Conservation (phyloP, 345 rosid genomes). For the Eutrema yunnanense region DNA sequence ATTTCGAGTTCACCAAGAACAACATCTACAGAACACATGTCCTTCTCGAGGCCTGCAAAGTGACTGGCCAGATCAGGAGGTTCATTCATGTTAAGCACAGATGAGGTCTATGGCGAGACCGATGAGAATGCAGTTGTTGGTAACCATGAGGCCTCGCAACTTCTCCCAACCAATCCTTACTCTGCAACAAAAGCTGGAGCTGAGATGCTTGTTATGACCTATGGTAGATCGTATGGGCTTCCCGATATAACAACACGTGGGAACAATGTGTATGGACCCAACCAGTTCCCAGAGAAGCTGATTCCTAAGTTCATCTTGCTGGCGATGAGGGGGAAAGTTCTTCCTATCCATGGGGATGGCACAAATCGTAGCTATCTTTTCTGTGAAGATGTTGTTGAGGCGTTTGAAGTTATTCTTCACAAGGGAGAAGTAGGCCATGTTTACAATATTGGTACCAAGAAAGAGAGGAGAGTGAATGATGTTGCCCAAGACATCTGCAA, state of each 20-base stretch:
- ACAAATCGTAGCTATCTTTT: slow-evolving; percentile 66
- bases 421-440: slow-evolving; percentile 86
- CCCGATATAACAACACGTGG: slow-evolving; percentile 87
- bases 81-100: slow-evolving; percentile 84
- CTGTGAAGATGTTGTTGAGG: slow-evolving; percentile 83
- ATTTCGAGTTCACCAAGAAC: slow-evolving; percentile 82
- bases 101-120: slow-evolving; percentile 84
- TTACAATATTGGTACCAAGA: slow-evolving; percentile 76
- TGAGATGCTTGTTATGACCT: slow-evolving; percentile 92
- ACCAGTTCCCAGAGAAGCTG: slow-evolving; percentile 73
- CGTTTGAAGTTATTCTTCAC: slow-evolving; percentile 76
- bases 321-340: slow-evolving; percentile 55
- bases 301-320: slow-evolving; percentile 74
- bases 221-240: slow-evolving; percentile 72
- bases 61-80: slow-evolving; percentile 76
- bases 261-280: slow-evolving; percentile 82
- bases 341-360: slow-evolving; percentile 84
- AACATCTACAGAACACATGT: slow-evolving; percentile 80
- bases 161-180: slow-evolving; percentile 80
- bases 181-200: slow-evolving; percentile 85
- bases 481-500: slow-evolving; percentile 75
- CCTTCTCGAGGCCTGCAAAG: slow-evolving; percentile 78
- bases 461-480: slow-evolving; percentile 79
- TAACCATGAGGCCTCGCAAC: slow-evolving; percentile 80
- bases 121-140: slow-evolving; percentile 86